Evolutionary conservation across 176 grass and related monocot genomes (phyloP).

Genomic region (Luzula sylvatica): DNA sequence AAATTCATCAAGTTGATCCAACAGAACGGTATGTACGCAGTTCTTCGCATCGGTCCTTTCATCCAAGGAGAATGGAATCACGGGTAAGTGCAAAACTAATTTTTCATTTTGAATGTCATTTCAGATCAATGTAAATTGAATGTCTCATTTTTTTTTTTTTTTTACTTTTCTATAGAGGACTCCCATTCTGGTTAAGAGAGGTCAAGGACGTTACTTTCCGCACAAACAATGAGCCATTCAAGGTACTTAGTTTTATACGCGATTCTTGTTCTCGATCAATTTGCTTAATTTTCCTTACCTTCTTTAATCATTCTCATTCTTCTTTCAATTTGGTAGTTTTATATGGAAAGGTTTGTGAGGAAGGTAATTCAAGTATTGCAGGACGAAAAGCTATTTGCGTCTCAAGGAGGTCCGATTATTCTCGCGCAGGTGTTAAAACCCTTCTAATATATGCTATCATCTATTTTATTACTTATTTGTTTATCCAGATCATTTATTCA

Average conservation of each 20-base stretch:
- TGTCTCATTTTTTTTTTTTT: conserved; percentile 21
- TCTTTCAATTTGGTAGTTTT: not conserved
- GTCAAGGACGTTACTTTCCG: conserved; percentile 44
- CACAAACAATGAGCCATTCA: conserved; percentile 46
- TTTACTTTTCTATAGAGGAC: too few relatives aligned
- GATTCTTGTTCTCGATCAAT: not conserved
- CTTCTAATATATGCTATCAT: not conserved
- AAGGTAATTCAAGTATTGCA: conserved; percentile 32
- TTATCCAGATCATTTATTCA: not conserved
- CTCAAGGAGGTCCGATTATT: conserved; percentile 78
- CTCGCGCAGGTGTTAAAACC: conserved; percentile 38
- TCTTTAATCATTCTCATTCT: not conserved
- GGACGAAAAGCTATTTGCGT: conserved; percentile 49
- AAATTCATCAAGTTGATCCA: conserved; percentile 59
- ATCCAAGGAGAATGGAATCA: conserved; percentile 83
- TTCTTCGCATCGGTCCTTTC: conserved; percentile 73
- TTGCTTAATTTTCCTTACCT: not conserved
- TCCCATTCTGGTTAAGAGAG: conserved; percentile 59
- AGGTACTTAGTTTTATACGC: too few relatives aligned
- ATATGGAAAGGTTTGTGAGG: conserved; percentile 19
- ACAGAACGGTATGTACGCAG: conserved; percentile 43
- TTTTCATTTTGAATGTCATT: not conserved
- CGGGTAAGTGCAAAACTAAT: conserved; percentile 21
- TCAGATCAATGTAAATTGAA: not conserved
- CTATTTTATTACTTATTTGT: not conserved